Base-by-base conservation (phyloP, 208 protist species). In the Acanthamoeba sp. region DNA sequence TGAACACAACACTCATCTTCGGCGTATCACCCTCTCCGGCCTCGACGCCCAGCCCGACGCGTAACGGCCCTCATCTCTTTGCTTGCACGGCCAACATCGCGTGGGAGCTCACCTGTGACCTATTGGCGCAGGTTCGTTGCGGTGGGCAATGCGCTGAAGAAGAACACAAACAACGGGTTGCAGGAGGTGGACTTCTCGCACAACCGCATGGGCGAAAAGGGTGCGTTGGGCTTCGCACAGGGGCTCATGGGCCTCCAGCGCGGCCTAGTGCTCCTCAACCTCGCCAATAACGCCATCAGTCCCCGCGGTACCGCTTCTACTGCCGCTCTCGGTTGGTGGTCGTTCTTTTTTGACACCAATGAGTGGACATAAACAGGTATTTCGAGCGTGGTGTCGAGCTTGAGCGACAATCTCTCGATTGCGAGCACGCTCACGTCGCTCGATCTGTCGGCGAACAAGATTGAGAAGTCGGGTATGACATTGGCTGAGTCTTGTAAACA, bases 201-300 rank as follows among this genome's bases (percentile, higher is more conserved):
- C 64, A 93, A 93, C 40, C 38, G 50, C 20, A 93, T 93, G 89
- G 69, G 89, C 2, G 89, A 93, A 16, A 93, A 93, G 50, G 89
- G 89, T 9, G 89, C 66, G 22, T 18, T 59, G 89, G 89, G 66
- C 45, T 34, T 93, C 10, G 89, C 89, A 3, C 64, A 73, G 42
- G 89, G 89, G 5, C 66, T 93, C n/a, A 76, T 64, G 42, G 57
- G 45, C 27, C 66, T 93, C 42, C 89, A 93, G 59, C 59, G 45
- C 18, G 89, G 89, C 62, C 66, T 93, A 0, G 42, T 48, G 7
- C 42, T 64, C 29, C 59, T 93, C 29, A 82, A 93, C 69, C 89
- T 93, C 20, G 89, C 89, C 64, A 82, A 93, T 34, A 93, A 93
- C 32, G 69, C 59, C 89, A 93, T 93, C 66, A 59, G n/a, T 9